These are phyloP conservation scores for Exsudoporus frostii DNA, from an alignment of 768 basidiomycete genomes.

Conservation along the genomic window DNA sequence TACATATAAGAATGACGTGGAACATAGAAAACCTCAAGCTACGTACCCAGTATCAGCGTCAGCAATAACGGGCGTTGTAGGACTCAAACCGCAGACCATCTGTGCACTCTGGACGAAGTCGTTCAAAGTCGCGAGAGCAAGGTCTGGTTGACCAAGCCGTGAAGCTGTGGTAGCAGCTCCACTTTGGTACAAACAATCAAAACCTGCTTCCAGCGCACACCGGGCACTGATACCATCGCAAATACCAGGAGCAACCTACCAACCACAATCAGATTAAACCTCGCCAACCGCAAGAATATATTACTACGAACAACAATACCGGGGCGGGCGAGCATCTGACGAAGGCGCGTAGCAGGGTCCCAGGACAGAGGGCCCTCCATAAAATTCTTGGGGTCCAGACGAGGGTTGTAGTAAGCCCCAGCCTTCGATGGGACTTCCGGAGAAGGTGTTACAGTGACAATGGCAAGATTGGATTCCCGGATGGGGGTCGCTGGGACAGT, in stretches of 20 bases:
- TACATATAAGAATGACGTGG: constrained; percentile 5
- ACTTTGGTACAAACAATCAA: constrained; percentile 75
- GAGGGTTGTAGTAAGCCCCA: constrained; percentile 58
- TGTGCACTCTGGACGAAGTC: constrained; percentile 71
- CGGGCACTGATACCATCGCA: constrained; percentile 80
- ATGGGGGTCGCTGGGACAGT: constrained; percentile 3
- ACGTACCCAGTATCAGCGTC: constrained; percentile 75
- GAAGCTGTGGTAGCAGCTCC: constrained; percentile 82
- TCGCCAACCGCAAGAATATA: neutral
- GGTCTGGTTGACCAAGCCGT: constrained; percentile 72
- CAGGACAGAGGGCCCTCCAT: constrained; percentile 64
- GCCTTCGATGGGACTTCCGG: constrained; percentile 12
- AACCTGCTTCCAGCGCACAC: constrained; percentile 77
- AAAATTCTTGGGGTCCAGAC: constrained; percentile 66
- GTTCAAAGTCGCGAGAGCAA: constrained; percentile 74
- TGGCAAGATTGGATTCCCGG: neutral
- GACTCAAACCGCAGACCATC: constrained; percentile 67
- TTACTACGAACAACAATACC: constrained; percentile 65
- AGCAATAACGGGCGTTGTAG: constrained; percentile 68
- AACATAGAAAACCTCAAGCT: neutral
- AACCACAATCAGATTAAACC: neutral
- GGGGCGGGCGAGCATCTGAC: constrained; percentile 66
- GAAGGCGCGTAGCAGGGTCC: constrained; percentile 68
- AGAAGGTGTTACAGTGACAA: constrained; percentile 1
- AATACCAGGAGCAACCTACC: constrained; percentile 70